Conservation (phyloP, 345 rosid genomes). For the Bruguiera sexangula region DNA sequence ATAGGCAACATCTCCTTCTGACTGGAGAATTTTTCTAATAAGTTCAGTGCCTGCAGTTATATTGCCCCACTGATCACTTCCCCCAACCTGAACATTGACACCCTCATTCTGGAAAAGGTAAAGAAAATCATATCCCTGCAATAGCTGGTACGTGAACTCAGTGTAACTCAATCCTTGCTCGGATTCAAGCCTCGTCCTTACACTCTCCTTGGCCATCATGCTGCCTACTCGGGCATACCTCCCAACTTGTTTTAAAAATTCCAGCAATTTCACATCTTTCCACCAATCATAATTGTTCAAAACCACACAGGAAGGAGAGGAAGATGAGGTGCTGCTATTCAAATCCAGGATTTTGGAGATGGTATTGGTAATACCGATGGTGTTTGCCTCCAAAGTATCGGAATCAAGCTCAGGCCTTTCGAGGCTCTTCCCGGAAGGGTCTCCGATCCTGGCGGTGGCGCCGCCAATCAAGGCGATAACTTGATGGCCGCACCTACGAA, state of each 20-base stretch:
- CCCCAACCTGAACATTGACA: constrained; percentile 88
- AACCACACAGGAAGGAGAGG: constrained; percentile 31
- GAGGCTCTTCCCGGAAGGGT: constrained; percentile 89
- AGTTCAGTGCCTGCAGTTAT: constrained; percentile 91
- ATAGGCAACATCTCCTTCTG: constrained; percentile 55
- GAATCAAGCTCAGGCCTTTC: constrained; percentile 86
- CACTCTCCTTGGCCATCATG: constrained; percentile 91
- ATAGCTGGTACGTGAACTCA: constrained; percentile 82
- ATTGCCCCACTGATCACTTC: constrained; percentile 99
- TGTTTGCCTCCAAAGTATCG: constrained; percentile 54
- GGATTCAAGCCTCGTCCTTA: constrained; percentile 85
- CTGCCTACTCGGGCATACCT: constrained; percentile 77
- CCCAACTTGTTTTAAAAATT: constrained; percentile 78
- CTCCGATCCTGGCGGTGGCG: constrained; percentile 88
- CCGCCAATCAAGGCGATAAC: constrained; percentile 91
- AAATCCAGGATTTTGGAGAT: constrained; percentile 44
- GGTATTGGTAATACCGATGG: constrained; percentile 45
- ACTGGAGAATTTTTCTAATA: constrained; percentile 69
- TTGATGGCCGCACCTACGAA: constrained; percentile 80
- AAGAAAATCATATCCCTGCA: constrained; percentile 87
- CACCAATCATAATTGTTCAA: constrained; percentile 95
- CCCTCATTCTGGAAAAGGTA: constrained; percentile 64
- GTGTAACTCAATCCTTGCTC: constrained; percentile 96
- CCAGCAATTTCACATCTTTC: constrained; percentile 75
- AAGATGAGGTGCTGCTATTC: constrained; percentile 9